Evolutionary conservation across 2,329 filamentous ascomycete genomes (phyloP).

Genomic region (Rugonectria rugulosa): DNA sequence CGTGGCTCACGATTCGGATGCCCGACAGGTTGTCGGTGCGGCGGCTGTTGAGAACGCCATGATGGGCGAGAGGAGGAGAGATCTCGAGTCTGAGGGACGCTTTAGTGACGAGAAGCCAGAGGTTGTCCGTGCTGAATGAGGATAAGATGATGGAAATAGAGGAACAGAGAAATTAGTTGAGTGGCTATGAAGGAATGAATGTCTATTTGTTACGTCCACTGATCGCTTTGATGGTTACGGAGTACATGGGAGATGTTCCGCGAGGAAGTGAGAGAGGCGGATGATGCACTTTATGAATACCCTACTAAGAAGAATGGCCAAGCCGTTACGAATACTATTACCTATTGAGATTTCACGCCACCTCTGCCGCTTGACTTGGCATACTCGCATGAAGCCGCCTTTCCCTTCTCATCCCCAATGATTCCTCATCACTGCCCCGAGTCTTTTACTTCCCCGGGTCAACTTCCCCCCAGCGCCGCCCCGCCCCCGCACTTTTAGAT

Average conservation of each 20-base stretch:
- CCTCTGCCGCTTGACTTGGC: no score
- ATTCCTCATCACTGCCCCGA: no score
- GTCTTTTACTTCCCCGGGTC: no score
- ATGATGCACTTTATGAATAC: no score
- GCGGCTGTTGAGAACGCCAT: conserved; percentile 39
- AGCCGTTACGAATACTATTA: no score
- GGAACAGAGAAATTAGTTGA: background rate
- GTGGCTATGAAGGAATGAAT: background rate
- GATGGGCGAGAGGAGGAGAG: conserved; percentile 12
- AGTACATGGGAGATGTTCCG: no score
- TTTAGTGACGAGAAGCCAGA: conserved; percentile 23
- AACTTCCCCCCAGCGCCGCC: background rate
- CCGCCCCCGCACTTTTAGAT: conserved; percentile 11
- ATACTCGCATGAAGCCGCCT: no score
- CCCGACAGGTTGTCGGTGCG: conserved; percentile 54
- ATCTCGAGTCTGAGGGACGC: conserved; percentile 27
- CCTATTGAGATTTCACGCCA: no score
- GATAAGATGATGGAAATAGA: background rate
- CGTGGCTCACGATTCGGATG: conserved; percentile 56
- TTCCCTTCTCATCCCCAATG: background rate
- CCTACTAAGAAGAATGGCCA: no score
- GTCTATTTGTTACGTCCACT: no score
- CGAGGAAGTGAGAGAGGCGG: no score
- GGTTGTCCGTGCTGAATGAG: conserved; percentile 3
- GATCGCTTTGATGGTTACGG: no score